Conservation (phyloP, 768 basidiomycete species). For the Fomitopsis pulvina region DNA sequence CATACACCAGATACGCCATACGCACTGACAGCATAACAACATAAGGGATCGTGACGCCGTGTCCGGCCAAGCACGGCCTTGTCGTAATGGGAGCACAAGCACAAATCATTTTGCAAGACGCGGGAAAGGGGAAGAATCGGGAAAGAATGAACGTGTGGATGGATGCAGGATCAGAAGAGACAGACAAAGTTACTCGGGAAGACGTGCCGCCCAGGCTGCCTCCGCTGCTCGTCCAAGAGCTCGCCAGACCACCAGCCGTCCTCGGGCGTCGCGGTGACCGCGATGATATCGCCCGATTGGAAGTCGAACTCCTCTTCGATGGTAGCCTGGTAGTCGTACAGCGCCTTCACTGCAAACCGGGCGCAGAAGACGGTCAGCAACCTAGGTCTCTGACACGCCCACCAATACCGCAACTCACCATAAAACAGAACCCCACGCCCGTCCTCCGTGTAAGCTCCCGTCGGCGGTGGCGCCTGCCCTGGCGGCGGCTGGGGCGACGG, state of each 20-base stretch:
- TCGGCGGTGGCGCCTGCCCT: slow-evolving; percentile 34
- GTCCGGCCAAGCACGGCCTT: too few species aligned
- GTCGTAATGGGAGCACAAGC: too few species aligned
- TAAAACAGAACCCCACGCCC: slow-evolving; percentile 84
- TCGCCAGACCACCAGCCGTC: slow-evolving; percentile 99
- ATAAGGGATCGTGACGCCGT: too few species aligned
- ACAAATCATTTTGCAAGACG: background rate
- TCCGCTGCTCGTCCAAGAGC: slow-evolving; percentile 66
- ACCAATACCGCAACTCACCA: slow-evolving; percentile 40
- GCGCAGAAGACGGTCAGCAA: slow-evolving; percentile 7
- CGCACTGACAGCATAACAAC: too few species aligned
- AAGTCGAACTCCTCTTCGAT: slow-evolving; percentile 96
- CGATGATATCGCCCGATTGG: slow-evolving; percentile 91
- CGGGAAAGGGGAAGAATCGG: background rate
- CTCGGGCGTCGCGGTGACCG: slow-evolving; percentile 88
- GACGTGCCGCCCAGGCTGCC: slow-evolving; percentile 65
- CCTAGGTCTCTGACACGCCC: background rate
- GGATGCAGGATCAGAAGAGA: slow-evolving; percentile 44
- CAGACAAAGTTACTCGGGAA: slow-evolving; percentile 90
- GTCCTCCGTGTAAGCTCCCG: slow-evolving; percentile 75
- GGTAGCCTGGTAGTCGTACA: slow-evolving; percentile 81
- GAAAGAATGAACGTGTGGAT: background rate
- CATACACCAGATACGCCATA: too few species aligned
- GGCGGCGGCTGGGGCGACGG: slow-evolving; percentile 41
- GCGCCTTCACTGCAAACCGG: slow-evolving; percentile 61